Conservation (phyloP, 176 grass and related monocot genomes). For the Eleusine coracana region DNA sequence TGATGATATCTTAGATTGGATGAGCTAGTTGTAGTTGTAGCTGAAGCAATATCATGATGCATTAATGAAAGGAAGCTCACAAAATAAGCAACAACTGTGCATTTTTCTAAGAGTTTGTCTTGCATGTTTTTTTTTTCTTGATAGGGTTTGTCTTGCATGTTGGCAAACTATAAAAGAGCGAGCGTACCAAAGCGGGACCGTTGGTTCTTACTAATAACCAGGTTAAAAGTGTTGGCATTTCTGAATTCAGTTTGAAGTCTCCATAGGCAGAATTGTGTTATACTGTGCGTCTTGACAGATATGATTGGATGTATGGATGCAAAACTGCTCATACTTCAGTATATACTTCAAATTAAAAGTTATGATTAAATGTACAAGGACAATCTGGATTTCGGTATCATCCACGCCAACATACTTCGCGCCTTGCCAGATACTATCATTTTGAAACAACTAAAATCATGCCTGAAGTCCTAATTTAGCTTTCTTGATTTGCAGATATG, state of each 20-base stretch:
- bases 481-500: constrained; percentile 56
- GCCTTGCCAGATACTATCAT: neutral
- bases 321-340: neutral
- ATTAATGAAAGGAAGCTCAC: neutral
- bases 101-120: neutral
- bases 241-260: neutral
- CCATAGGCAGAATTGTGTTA: neutral
- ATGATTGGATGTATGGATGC: neutral
- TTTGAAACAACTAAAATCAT: neutral
- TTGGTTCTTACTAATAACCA: neutral
- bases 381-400: neutral
- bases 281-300: neutral
- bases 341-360: neutral
- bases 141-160: neutral
- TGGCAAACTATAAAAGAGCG: neutral
- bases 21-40: constrained; percentile 32
- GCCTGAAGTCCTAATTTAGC: constrained; percentile 21
- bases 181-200: neutral
- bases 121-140: too few relatives aligned
- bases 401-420: neutral
- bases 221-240: neutral
- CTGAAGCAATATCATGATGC: constrained; percentile 7
- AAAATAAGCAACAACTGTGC: neutral
- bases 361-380: neutral
- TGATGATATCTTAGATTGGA: constrained; percentile 15